Evolutionary conservation across 805 yeast genomes (phyloP).

Genomic region (Hanseniaspora clermontiae): DNA sequence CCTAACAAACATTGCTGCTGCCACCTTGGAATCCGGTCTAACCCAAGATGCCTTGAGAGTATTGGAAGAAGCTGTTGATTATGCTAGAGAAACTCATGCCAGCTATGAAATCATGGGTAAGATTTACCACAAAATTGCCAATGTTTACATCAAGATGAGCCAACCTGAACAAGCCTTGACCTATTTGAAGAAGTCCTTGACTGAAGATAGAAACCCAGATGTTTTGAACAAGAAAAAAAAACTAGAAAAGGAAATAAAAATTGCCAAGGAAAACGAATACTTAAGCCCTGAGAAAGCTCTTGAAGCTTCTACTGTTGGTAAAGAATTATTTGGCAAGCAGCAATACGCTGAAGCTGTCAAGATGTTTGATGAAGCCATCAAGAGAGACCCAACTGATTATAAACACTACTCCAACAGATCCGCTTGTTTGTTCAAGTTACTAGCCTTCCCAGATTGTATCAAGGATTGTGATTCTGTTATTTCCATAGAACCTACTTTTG

Average conservation of each 20-base stretch:
- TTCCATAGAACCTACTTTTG: conserved; percentile 71
- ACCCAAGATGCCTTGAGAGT: conserved; percentile 73
- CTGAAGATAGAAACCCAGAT: conserved; percentile 95
- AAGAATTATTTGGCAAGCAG: conserved; percentile 71
- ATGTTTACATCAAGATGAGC: conserved; percentile 59
- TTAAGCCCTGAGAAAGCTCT: conserved; percentile 88
- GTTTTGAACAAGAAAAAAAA: conserved; percentile 75
- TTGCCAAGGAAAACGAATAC: conserved; percentile 62
- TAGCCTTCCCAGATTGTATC: conserved; percentile 95
- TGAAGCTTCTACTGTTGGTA: conserved; percentile 87
- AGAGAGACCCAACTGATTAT: conserved; percentile 93
- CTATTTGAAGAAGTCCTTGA: conserved; percentile 75
- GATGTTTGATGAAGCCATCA: conserved; percentile 88
- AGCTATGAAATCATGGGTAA: conserved; percentile 88
- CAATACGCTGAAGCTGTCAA: conserved; percentile 96
- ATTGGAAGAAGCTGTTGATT: conserved; percentile 69
- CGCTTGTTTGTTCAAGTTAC: conserved; percentile 83
- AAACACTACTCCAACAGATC: conserved; percentile 97
- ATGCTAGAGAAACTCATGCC: conserved; percentile 80
- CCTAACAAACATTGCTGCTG: conserved; percentile 93
- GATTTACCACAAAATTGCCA: conserved; percentile 86
- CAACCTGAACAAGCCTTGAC: conserved; percentile 63
- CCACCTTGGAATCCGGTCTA: conserved; percentile 91
- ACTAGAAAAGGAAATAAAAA: conserved; percentile 75
- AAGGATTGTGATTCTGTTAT: conserved; percentile 86